phyloP scores from a whole-genome alignment of 2,329 filamentous ascomycete species.

The Microcyclospora tardicrescens region DNA sequence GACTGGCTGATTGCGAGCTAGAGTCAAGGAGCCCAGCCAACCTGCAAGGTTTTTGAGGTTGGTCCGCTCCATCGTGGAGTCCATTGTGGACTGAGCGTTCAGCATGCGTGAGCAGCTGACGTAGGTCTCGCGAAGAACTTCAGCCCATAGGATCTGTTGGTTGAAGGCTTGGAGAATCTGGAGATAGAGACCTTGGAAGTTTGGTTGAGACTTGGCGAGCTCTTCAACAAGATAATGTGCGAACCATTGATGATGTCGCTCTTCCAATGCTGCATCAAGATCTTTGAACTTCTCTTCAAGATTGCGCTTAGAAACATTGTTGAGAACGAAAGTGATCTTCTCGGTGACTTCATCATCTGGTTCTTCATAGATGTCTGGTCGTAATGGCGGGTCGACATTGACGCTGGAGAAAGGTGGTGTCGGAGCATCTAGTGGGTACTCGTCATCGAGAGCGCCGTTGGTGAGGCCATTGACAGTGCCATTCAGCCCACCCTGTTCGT shows the following conservation, averaged over 20 bases:
- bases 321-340: slow-evolving; percentile 88
- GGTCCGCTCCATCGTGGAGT: slow-evolving; percentile 68
- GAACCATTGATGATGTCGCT: slow-evolving; percentile 89
- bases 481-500: slow-evolving; percentile 14
- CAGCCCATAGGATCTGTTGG: slow-evolving; percentile 65
- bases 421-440: slow-evolving; percentile 44
- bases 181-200: slow-evolving; percentile 87
- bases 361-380: slow-evolving; percentile 58
- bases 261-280: slow-evolving; percentile 62
- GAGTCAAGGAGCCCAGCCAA: slow-evolving; percentile 86
- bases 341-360: slow-evolving; percentile 77
- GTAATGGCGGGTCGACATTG: slow-evolving; percentile 56
- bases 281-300: slow-evolving; percentile 73
- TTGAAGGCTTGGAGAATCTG: slow-evolving; percentile 76
- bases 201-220: slow-evolving; percentile 91
- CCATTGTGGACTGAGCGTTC: slow-evolving; percentile 78
- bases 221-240: slow-evolving; percentile 89
- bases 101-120: slow-evolving; percentile 73
- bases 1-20: slow-evolving; percentile 89
- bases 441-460: slow-evolving; percentile 60
- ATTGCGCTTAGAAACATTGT: slow-evolving; percentile 89
- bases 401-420: slow-evolving; percentile 66
- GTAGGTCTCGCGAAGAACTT: slow-evolving; percentile 89
- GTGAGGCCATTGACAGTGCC: slow-evolving; percentile 40
- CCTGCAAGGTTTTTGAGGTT: slow-evolving; percentile 87